phyloP scores from a whole-genome alignment of 495 filamentous ascomycete species.

The Hyaloscypha finlandica region DNA sequence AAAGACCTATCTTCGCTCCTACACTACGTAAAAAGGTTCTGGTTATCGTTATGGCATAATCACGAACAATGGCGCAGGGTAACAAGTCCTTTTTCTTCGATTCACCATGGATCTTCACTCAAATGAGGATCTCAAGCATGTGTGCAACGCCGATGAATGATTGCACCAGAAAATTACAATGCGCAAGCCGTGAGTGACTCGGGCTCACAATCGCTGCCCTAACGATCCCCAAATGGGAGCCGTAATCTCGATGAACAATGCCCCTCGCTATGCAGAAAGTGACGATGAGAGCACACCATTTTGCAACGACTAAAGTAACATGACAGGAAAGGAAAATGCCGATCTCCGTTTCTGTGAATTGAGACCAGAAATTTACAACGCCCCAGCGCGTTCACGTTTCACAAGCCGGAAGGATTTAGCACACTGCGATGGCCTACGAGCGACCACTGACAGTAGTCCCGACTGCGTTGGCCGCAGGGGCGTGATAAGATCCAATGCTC shows the following conservation, averaged over 20 bases:
- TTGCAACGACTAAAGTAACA: background rate
- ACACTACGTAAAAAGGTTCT: background rate
- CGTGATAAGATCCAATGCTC: conserved; percentile 68
- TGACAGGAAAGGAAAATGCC: background rate
- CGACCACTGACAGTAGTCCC: conserved; percentile 7
- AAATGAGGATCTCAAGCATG: background rate
- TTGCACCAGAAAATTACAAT: background rate
- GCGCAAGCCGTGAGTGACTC: too few species aligned
- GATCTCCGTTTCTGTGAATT: background rate
- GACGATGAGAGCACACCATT: background rate
- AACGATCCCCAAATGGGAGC: background rate
- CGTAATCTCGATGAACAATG: background rate
- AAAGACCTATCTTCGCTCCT: conserved; percentile 17
- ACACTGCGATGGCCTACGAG: conserved; percentile 1
- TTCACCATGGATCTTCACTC: background rate
- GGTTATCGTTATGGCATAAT: too few species aligned
- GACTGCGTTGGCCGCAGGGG: conserved; percentile 19
- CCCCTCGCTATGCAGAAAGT: background rate
- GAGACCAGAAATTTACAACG: background rate
- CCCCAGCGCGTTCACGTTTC: background rate
- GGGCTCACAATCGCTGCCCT: background rate
- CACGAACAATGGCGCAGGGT: too few species aligned
- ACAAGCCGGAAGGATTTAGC: background rate
- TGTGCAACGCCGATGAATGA: background rate
- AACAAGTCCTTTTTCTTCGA: background rate